Conservation (phyloP, 2,329 filamentous ascomycete genomes). For the Venturia pyrina region DNA sequence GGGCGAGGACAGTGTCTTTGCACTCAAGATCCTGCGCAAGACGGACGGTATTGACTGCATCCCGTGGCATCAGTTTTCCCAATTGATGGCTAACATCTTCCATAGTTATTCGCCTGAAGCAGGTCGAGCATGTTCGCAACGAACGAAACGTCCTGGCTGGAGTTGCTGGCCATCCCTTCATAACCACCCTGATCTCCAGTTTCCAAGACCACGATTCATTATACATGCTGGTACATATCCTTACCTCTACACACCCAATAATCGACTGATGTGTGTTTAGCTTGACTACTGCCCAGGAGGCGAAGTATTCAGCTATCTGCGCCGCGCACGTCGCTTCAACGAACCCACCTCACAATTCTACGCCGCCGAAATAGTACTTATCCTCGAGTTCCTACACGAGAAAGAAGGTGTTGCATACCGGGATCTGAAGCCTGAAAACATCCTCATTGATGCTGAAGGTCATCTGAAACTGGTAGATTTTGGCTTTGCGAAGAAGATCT, state of each 20-base stretch:
- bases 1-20: constrained; percentile 60
- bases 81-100: not conserved
- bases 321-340: constrained; percentile 68
- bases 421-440: constrained; percentile 75
- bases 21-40: constrained; percentile 67
- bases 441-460: constrained; percentile 65
- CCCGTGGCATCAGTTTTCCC: not conserved
- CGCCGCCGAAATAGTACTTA: constrained; percentile 72
- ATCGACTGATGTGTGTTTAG: constrained; percentile 23
- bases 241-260: constrained; percentile 6
- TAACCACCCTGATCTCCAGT: constrained; percentile 66
- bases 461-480: constrained; percentile 80
- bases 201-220: constrained; percentile 71
- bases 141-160: constrained; percentile 70
- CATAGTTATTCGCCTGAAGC: constrained; percentile 68
- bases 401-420: constrained; percentile 71
- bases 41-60: constrained; percentile 33
- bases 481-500: constrained; percentile 73
- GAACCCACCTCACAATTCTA: constrained; percentile 73
- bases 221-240: constrained; percentile 56
- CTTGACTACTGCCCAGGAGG: constrained; percentile 76
- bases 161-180: constrained; percentile 73
- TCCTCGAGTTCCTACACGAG: constrained; percentile 73
- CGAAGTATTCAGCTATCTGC: constrained; percentile 75
- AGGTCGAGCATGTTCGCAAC: constrained; percentile 77